Conservation (phyloP, 768 basidiomycete species). For the Phlebiopsis gigantea region DNA sequence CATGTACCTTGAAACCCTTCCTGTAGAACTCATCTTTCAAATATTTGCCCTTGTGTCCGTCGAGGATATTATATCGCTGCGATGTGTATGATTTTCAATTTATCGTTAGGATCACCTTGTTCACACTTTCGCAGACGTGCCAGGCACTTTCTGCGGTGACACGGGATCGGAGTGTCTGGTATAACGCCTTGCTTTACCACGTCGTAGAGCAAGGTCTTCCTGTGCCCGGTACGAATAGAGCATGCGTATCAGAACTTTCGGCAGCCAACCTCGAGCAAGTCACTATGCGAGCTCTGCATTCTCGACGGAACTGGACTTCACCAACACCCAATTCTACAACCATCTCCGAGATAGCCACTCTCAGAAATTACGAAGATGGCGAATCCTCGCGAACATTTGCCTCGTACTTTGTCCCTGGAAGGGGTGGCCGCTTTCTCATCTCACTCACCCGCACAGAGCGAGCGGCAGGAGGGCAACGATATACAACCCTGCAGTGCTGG, state of each 20-base stretch:
- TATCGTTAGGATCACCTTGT: not conserved
- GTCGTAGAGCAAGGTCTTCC: constrained; percentile 42
- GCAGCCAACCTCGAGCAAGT: constrained; percentile 40
- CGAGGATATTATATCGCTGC: constrained; percentile 37
- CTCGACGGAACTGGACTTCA: constrained; percentile 48
- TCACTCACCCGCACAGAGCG: constrained; percentile 32
- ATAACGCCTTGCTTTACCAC: constrained; percentile 34
- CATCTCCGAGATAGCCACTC: constrained; percentile 21
- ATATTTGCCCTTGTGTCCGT: constrained; percentile 39
- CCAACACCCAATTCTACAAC: constrained; percentile 29
- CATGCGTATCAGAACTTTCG: constrained; percentile 30
- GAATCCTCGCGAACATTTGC: constrained; percentile 33
- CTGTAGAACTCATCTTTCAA: constrained; percentile 43
- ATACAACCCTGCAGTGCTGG: constrained; percentile 55
- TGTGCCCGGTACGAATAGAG: constrained; percentile 33
- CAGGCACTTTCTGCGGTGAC: constrained; percentile 37
- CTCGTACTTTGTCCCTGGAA: constrained; percentile 42
- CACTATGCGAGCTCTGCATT: constrained; percentile 33
- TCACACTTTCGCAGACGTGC: constrained; percentile 36
- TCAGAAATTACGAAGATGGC: constrained; percentile 10
- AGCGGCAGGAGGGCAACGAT: constrained; percentile 19
- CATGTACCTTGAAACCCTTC: constrained; percentile 27
- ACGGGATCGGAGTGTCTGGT: constrained; percentile 47
- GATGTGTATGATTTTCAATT: constrained; percentile 35
- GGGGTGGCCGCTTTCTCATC: constrained; percentile 40